Base-by-base conservation (phyloP, 2,329 filamentous ascomycete genomes). In the Sporothrix luriei region DNA sequence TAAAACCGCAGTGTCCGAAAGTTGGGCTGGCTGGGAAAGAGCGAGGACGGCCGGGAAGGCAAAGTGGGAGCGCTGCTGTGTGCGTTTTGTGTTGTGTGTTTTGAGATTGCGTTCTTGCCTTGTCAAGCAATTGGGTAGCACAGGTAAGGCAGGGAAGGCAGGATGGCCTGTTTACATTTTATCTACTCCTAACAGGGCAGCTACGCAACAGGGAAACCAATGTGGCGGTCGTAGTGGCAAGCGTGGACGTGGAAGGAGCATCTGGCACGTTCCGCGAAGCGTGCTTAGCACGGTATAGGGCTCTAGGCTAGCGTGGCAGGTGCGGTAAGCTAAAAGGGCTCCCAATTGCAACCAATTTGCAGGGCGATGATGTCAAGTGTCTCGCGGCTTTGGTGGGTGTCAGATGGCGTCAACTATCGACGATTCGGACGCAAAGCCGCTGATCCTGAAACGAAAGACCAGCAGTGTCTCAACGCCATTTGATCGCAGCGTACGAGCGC, bases 301-400 rank as follows among this genome's bases (percentile, higher is more conserved):
- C 19, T 9, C 24, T 29, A 43, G 21, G 61, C 46, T 33, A 65
- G 43, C 33, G 43, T 38, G 43, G 14, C 43, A 21, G 61, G 46
- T 11, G 43, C 43, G 19, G 62, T 16, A 51, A 49, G 46, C 46
- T 51, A 52, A 51, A 38, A 51, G 1, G 19, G 40, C 33, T 49
- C 62, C 62, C 46, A 26, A 52, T 61, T 61, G 10, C 33, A n/a
- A 26, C 19, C 24, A 43, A 14, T 43, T 51, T 16, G 19, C 46
- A 65, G 26, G 46, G 46, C 26, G 19, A 65, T 65, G 62, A 65
- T 65, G 62, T 65, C 62, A 65, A 51, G 19, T 51, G 46, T 65
- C 46, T 51, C 21, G 24, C 10, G 19, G 10, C 13, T 21, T 33
- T 65, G 46, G 19, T n/a, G 14, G 43, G 7, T 4, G 46, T 38